Evolutionary conservation across 108 stramenopile genomes (phyloP), one percentile per base, ranked within the genome.

Genomic region (Skeletonema menzelii): DNA sequence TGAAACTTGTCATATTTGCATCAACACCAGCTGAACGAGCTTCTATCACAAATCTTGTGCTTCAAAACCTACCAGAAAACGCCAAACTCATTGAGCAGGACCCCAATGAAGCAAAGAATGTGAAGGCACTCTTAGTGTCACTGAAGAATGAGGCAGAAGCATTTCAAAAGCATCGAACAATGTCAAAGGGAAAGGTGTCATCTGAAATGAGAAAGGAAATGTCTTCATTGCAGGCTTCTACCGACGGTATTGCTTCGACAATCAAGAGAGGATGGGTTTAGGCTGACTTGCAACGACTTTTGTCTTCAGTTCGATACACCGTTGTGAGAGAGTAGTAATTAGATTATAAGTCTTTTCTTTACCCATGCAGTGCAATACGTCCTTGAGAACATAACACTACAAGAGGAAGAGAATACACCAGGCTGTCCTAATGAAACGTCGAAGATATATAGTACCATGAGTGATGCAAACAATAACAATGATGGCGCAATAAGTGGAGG

Each of bases 1-100:
- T 81, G 34, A 74, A 66, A 46, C 34, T 81, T 55, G 68, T 81
- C 11, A 61, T 81, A 27, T 81, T 81, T 61, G 73, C 73, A 44
- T 74, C 80, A 14, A 81, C 74, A 70, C 56, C 32, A 30, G 73
- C 73, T 11, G 80, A 81, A 35, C 80, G 64, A 62, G 73, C 69
- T 65, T 73, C 69, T 55, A 75, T 68, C 6, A 64, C 65, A 15
- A 74, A 81, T 40, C 69, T 74, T 40, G 56, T 75, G 13, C 67
- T 81, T 3, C 61, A 40, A 11, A 58, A 70, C 38, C 55, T 81
- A n/a, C 80, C 80, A 3, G 65, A 70, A 55, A 70, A 73, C 13
- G 58, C 77, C 19, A 81, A 77, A 27, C 63, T 81, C 11, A 4
- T 44, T 15, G 75, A 76, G 19, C 19, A 53, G 13, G 70, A 81